These are phyloP conservation scores for Stagonosporopsis rhizophila DNA, from an alignment of 2,329 filamentous ascomycete species.

Conservation along the genomic window DNA sequence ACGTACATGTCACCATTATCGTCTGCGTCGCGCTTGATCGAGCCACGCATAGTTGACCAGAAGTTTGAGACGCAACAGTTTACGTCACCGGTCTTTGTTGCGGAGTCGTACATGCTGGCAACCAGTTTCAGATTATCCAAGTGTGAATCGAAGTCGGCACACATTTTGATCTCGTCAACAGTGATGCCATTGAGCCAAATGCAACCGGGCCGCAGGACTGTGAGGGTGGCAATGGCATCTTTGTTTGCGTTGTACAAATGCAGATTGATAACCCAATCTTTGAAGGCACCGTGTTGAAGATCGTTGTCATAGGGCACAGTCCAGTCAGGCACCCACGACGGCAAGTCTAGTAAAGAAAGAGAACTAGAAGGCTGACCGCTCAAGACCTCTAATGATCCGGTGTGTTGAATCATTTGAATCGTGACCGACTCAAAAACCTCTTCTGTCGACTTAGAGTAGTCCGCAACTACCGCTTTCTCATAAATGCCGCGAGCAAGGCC, in stretches of 20 bases:
- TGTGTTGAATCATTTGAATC: not conserved
- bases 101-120: no score
- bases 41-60: not conserved
- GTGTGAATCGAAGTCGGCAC: not conserved
- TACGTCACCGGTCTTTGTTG: not conserved
- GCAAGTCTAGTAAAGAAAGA: not conserved
- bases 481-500: not conserved
- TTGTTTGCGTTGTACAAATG: not conserved
- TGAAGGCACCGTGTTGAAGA: not conserved
- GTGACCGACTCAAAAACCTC: not conserved
- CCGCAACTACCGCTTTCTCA: not conserved
- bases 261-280: not conserved
- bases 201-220: not conserved
- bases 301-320: not conserved
- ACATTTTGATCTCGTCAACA: not conserved
- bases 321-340: not conserved
- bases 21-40: not conserved
- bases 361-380: not conserved
- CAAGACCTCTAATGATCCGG: not conserved
- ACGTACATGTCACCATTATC: not conserved
- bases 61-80: not conserved
- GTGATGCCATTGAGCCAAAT: not conserved
- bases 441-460: not conserved
- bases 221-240: not conserved
- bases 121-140: not conserved